These are phyloP conservation scores for Pichia sporocuriosa DNA, from an alignment of 805 yeast species.

Conservation along the genomic window DNA sequence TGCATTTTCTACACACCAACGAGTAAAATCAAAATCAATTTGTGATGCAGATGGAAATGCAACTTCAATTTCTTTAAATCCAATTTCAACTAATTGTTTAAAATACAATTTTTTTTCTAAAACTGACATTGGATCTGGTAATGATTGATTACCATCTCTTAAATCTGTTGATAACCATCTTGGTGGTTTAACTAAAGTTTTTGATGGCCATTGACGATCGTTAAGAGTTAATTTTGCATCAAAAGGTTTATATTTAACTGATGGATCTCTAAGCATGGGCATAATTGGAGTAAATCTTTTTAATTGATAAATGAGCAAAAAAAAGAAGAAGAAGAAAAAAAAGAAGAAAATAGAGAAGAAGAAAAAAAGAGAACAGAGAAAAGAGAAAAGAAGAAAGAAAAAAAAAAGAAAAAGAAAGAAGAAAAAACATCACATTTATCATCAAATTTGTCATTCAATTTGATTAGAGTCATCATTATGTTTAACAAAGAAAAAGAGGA, in stretches of 20 bases:
- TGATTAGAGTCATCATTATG: no score
- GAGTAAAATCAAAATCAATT: constrained; percentile 73
- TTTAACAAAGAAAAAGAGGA: no score
- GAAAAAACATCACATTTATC: neutral
- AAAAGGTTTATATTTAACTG: constrained; percentile 54
- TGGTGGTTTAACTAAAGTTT: constrained; percentile 54
- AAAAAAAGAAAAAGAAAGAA: neutral
- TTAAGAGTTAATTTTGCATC: constrained; percentile 45
- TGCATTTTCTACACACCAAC: constrained; percentile 63
- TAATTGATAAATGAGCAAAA: no score
- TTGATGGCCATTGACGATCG: constrained; percentile 65
- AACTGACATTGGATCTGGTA: constrained; percentile 82
- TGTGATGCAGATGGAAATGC: constrained; percentile 79
- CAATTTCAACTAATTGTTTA: constrained; percentile 59
- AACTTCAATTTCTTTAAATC: constrained; percentile 80
- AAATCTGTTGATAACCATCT: constrained; percentile 80
- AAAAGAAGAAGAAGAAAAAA: neutral
- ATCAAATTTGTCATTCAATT: neutral
- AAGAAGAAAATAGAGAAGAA: neutral
- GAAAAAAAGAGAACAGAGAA: neutral
- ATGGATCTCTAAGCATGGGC: constrained; percentile 50
- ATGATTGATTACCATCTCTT: constrained; percentile 78
- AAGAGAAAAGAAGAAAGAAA: neutral
- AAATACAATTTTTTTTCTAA: constrained; percentile 71
- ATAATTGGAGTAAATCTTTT: constrained; percentile 7